Conservation (phyloP, 164 flowering plant genomes). For the Aristolochia contorta region DNA sequence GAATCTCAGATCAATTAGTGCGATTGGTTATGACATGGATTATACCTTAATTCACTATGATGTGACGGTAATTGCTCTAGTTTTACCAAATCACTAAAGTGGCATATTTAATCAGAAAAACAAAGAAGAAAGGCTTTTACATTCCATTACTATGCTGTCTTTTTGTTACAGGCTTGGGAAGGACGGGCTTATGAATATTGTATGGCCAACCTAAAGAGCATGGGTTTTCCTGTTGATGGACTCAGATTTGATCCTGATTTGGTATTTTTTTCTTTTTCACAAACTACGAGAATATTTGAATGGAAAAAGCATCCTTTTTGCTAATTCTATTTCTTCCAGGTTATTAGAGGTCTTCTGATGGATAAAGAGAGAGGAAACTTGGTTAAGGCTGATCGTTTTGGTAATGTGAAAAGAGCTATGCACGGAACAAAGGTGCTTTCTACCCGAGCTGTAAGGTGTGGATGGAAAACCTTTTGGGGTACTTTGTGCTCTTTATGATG, state of each 20-base stretch:
- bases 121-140: neutral
- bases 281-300: too few relatives aligned
- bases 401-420: constrained; percentile 93
- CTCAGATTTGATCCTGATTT: constrained; percentile 82
- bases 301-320: too few relatives aligned
- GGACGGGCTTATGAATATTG: constrained; percentile 96
- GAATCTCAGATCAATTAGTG: constrained; percentile 91
- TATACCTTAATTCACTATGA: constrained; percentile 91
- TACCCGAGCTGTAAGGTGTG: constrained; percentile 72
- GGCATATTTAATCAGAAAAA: too few relatives aligned
- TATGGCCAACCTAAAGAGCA: constrained; percentile 62
- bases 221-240: constrained; percentile 94
- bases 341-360: constrained; percentile 92
- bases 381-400: constrained; percentile 97
- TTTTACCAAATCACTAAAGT: neutral
- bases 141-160: neutral
- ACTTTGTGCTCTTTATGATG: neutral
- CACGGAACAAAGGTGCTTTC: constrained; percentile 91
- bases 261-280: constrained; percentile 27
- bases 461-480: too few relatives aligned
- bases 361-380: constrained; percentile 92
- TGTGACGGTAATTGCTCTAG: constrained; percentile 51
- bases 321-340: constrained; percentile 27
- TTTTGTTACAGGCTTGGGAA: constrained; percentile 80
- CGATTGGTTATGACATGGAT: constrained; percentile 97